phyloP scores from a whole-genome alignment of 2,329 filamentous ascomycete species.

The Ophiostoma fasciatum region DNA sequence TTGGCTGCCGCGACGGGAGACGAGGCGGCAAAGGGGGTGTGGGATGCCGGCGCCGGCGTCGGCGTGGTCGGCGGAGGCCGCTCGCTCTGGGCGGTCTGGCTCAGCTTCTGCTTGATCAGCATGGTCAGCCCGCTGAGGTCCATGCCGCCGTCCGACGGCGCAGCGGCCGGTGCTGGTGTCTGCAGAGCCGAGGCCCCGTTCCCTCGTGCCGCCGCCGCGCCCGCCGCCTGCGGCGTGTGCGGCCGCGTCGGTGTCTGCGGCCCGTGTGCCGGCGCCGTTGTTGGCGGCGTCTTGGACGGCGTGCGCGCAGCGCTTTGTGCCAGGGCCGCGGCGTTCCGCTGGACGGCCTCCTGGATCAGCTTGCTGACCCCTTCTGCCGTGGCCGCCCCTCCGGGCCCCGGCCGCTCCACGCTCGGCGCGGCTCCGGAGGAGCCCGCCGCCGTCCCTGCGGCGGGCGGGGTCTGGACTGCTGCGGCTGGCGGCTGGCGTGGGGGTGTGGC shows the following conservation, averaged over 20 bases:
- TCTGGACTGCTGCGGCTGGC: not conserved
- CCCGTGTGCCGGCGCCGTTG: not conserved
- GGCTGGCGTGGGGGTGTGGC: not conserved
- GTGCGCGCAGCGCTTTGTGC: not conserved
- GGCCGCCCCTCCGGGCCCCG: not conserved
- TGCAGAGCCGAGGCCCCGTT: too few relatives aligned
- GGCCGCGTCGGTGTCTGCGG: not conserved
- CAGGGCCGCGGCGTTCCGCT: conserved; percentile 7
- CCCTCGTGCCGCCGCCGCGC: conserved; percentile 1
- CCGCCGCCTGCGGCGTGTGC: not conserved
- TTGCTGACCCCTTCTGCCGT: conserved; percentile 9
- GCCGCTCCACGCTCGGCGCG: not conserved
- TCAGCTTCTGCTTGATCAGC: conserved; percentile 15
- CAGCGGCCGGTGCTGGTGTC: too few relatives aligned
- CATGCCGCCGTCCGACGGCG: conserved; percentile 3
- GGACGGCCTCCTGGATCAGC: conserved; percentile 14
- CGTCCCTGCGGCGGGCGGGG: not conserved
- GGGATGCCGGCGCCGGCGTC: too few relatives aligned
- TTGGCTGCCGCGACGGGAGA: conserved; percentile 6
- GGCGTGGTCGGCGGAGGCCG: too few relatives aligned
- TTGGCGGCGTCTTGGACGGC: not conserved
- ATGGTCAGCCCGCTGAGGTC: conserved; percentile 15
- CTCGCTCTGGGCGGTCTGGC: conserved; percentile 6
- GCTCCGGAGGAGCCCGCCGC: not conserved
- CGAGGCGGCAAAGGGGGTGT: too few relatives aligned